A percentile compares a stretch with the other conserved stretches of the same genome.
Evolutionary conservation across 164 flowering plant genomes (phyloP).

Genomic region (Piper longum): DNA sequence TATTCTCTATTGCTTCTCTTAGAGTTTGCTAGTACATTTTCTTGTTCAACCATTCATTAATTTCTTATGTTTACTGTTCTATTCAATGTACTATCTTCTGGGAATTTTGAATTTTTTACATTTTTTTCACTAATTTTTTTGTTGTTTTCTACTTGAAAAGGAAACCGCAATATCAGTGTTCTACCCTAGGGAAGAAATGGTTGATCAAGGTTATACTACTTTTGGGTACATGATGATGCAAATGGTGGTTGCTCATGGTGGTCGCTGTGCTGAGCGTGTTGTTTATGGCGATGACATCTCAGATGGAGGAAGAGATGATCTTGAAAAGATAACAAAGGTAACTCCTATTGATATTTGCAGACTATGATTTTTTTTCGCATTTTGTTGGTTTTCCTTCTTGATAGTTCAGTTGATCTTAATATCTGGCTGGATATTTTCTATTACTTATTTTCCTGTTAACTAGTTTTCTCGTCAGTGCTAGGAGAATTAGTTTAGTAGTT

Average conservation of each 20-base stretch:
- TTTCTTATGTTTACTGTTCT: too few species aligned
- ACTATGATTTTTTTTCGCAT: background rate
- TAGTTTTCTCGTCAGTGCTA: too few species aligned
- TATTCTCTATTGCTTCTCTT: too few species aligned
- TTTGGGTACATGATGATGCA: slow-evolving; percentile 98
- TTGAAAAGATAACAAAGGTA: slow-evolving; percentile 86
- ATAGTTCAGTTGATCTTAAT: background rate
- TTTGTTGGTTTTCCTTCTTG: background rate
- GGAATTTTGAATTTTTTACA: background rate
- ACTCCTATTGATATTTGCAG: slow-evolving; percentile 1
- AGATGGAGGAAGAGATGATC: slow-evolving; percentile 91
- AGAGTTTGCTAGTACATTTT: too few species aligned
- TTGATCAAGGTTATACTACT: slow-evolving; percentile 86
- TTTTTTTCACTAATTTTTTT: too few species aligned
- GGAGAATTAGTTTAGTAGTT: too few species aligned
- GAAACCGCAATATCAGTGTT: slow-evolving; percentile 93
- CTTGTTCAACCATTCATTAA: too few species aligned
- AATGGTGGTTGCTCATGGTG: slow-evolving; percentile 99
- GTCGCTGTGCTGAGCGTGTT: slow-evolving; percentile 87
- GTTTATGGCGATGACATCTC: slow-evolving; percentile 84
- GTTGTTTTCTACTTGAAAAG: slow-evolving; percentile 19
- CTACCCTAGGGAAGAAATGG: slow-evolving; percentile 83
- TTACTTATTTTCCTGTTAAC: too few species aligned
- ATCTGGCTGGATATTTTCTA: too few species aligned
- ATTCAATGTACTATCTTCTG: too few species aligned